A percentile compares a stretch with the other conserved stretches of the same genome.
Evolutionary conservation across 2,329 filamentous ascomycete genomes (phyloP).

Genomic region (Neopestalotiopsis clavispora): DNA sequence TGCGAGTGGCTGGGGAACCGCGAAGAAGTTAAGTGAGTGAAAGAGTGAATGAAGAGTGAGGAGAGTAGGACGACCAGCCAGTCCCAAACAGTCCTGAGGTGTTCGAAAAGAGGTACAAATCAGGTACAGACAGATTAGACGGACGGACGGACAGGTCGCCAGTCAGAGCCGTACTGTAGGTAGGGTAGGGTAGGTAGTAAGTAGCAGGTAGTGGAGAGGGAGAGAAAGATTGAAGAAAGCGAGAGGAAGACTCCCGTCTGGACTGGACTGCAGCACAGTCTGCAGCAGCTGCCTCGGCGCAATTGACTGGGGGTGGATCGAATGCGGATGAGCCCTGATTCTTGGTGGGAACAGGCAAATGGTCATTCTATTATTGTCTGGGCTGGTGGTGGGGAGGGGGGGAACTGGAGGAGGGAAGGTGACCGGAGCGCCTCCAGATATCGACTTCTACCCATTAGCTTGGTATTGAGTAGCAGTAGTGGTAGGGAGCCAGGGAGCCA

Average conservation of each 20-base stretch:
- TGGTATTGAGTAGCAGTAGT: background rate
- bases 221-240: slow-evolving; percentile 4
- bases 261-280: background rate
- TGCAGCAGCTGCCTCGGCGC: slow-evolving; percentile 8
- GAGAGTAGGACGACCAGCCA: background rate
- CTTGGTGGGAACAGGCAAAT: background rate
- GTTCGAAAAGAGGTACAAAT: background rate
- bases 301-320: background rate
- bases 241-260: background rate
- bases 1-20: slow-evolving; percentile 13
- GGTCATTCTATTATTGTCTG: background rate
- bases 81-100: too few relatives aligned
- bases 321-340: slow-evolving; percentile 8
- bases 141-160: background rate
- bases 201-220: background rate
- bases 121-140: background rate
- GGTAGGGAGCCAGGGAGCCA: background rate
- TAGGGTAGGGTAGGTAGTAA: too few relatives aligned
- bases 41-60: background rate
- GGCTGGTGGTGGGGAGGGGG: background rate
- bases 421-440: slow-evolving; percentile 1
- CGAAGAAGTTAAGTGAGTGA: background rate
- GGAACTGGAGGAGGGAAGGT: background rate
- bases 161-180: background rate
- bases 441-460: background rate